Evolutionary conservation across 305 asterid genomes (phyloP).

Genomic region (Fraxinus xanthoxyloides): DNA sequence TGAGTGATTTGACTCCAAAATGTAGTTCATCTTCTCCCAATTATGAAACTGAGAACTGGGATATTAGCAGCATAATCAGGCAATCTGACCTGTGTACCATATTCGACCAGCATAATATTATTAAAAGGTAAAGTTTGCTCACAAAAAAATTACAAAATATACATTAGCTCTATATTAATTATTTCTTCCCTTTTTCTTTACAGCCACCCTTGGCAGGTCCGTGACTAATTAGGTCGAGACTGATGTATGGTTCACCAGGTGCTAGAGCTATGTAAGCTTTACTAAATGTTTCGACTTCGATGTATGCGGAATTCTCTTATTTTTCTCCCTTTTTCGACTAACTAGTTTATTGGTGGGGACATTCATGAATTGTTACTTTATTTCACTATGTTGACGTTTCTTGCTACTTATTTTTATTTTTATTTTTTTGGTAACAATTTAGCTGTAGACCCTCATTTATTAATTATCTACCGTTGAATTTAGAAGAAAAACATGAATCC

Average conservation of each 20-base stretch:
- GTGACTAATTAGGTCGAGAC: too few species aligned
- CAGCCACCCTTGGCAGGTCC: neutral
- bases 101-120: neutral
- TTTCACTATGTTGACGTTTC: neutral
- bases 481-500: neutral
- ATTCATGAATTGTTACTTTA: neutral
- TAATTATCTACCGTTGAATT: neutral
- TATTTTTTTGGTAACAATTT: too few species aligned
- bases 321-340: neutral
- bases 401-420: neutral
- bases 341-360: neutral
- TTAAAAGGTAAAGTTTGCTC: neutral
- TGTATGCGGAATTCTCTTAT: neutral
- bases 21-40: conserved; percentile 26
- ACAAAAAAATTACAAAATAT: neutral
- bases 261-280: neutral
- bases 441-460: neutral
- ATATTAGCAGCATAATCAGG: neutral
- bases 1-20: conserved; percentile 25
- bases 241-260: neutral
- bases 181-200: neutral
- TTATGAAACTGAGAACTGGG: conserved; percentile 20
- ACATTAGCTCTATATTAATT: neutral
- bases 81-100: neutral
- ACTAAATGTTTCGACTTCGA: neutral